Evolutionary conservation across 306 rosid genomes (phyloP), one percentile per base, ranked within the genome.

Genomic region (Pyrus communis): DNA sequence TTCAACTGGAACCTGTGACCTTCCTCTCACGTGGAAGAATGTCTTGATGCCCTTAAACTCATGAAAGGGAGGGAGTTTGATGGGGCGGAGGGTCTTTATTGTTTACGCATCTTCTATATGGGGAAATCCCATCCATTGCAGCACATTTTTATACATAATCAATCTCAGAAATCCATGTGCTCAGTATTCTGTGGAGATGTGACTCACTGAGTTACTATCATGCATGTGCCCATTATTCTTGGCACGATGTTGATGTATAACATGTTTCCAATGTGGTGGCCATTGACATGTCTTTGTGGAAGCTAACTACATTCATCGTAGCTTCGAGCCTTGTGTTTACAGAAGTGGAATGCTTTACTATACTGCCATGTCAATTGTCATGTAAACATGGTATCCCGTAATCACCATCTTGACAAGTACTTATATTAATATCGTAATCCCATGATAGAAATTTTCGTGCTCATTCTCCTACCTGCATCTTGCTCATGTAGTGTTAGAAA

Each of bases 31-130:
- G 49, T 75, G 69, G 35, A 18, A 85, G 94, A 90, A 89, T 84
- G 96, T 87, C 73, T 93, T 93, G 60, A 82, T 93, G 80, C 91
- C 91, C 13, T 21, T 89, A 59, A 93, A 85, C 40, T 61, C 69
- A 31, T 27, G 14, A 64, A 64, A 0, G 43, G 1, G 15, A 64
- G 21, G 8, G 55, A 49, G 19, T 49, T 49, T 49, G 2, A 49
- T 14, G 55, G 55, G 55, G 55, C 3, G 9, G 55, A 15, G 55
- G 55, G 55, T 49, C 55, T 49, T 15, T 15, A 14, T 15, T 49
- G 1, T 49, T 5, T 49, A 49, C 1, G 8, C 21, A 49, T 63
- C 42, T 17, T 23, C 68, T 30, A 10, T 30, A 30, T 63, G 23
- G 22, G 12, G 21, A 63, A 63, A 30, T 63, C 68, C 68, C 3